phyloP scores from a whole-genome alignment of 78 protist genomes.

The Polysphondylium violaceum region DNA sequence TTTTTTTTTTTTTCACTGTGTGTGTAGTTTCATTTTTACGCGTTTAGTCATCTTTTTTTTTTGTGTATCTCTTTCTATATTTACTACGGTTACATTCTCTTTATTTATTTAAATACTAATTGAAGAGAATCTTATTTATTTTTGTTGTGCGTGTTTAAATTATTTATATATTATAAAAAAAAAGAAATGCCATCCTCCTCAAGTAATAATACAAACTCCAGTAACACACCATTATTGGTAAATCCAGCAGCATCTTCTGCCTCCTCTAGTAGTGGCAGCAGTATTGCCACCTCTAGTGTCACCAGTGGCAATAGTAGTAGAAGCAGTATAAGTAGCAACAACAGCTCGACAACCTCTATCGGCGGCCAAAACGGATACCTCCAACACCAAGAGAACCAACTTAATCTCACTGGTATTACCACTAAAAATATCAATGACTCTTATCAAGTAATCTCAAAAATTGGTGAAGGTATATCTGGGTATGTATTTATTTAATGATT shows the following conservation, averaged over 20 bases:
- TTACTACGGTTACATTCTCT: not conserved
- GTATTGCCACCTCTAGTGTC: not conserved
- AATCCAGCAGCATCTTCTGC: not conserved
- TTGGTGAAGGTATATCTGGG: slow-evolving; percentile 82
- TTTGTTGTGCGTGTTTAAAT: too few species aligned
- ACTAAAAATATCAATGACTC: slow-evolving; percentile 32
- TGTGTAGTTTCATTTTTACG: too few species aligned
- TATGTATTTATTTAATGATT: slow-evolving; percentile 6
- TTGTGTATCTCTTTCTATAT: too few species aligned
- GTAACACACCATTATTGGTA: too few species aligned
- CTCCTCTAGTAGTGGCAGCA: too few species aligned
- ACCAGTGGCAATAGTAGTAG: slow-evolving; percentile 3
- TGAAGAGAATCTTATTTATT: too few species aligned
- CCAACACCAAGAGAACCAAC: slow-evolving; percentile 4
- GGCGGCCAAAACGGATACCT: slow-evolving; percentile 6
- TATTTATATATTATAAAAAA: not conserved
- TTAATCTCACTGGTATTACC: slow-evolving; percentile 15
- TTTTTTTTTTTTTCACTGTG: too few species aligned
- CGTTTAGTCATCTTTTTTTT: too few species aligned
- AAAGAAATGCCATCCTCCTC: not conserved
- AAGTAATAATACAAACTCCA: too few species aligned
- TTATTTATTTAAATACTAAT: too few species aligned
- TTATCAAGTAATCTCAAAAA: slow-evolving; percentile 54
- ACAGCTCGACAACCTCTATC: not conserved
- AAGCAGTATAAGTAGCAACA: not conserved